Evolutionary conservation across 2,329 filamentous ascomycete genomes (phyloP).

Genomic region (Nigrograna mackinnonii): DNA sequence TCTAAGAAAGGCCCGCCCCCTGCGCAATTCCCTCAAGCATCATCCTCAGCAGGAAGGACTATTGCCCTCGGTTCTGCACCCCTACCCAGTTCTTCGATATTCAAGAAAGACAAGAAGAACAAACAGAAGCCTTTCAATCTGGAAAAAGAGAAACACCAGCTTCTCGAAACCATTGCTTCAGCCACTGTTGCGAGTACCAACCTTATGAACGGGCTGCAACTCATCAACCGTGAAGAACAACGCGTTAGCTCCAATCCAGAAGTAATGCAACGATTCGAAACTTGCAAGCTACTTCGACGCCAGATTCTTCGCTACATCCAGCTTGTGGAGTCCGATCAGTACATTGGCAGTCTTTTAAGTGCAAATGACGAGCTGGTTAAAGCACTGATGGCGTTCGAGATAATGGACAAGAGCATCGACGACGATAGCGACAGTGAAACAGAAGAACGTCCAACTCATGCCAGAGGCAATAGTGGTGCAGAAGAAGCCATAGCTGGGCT

Average conservation of each 20-base stretch:
- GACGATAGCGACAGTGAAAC: conserved; percentile 68
- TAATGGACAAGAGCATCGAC: conserved; percentile 84
- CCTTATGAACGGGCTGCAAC: conserved; percentile 81
- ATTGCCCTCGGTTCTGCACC: conserved; percentile 31
- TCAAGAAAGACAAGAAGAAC: conserved; percentile 53
- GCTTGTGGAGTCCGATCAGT: conserved; percentile 85
- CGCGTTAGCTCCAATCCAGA: conserved; percentile 83
- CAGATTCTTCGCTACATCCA: conserved; percentile 93
- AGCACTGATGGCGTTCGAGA: conserved; percentile 91
- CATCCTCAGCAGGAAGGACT: conserved; percentile 30
- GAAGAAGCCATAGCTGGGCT: conserved; percentile 51
- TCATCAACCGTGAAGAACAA: conserved; percentile 86
- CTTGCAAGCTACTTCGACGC: conserved; percentile 81
- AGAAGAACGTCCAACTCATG: conserved; percentile 29
- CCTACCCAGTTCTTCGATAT: conserved; percentile 56
- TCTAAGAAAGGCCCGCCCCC: conserved; percentile 27
- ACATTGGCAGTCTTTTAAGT: conserved; percentile 85
- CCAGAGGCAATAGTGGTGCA: conserved; percentile 16
- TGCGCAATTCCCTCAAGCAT: conserved; percentile 24
- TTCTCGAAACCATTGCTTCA: conserved; percentile 87
- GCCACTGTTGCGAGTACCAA: conserved; percentile 91
- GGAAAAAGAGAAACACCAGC: conserved; percentile 82
- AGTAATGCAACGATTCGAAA: conserved; percentile 78
- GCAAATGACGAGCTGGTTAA: conserved; percentile 96
- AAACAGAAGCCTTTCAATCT: conserved; percentile 75